Conservation (phyloP, 2,329 filamentous ascomycete species). For the Domatiomyces catenatus region DNA sequence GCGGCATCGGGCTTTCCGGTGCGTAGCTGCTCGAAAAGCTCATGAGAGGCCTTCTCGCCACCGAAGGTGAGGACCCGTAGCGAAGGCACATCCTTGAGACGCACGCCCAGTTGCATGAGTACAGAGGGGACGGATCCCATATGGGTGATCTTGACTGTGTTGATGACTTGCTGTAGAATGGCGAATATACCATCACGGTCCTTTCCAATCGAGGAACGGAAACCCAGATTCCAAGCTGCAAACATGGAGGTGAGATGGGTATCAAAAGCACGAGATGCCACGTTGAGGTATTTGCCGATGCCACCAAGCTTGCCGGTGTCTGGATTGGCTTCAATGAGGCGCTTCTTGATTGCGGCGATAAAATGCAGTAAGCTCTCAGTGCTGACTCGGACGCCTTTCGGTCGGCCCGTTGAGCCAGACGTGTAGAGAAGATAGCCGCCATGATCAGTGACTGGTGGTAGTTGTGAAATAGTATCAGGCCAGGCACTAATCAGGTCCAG, state of each 20-base stretch:
- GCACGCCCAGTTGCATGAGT: constrained; percentile 27
- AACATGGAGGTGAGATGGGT: constrained; percentile 27
- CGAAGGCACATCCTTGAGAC: constrained; percentile 28
- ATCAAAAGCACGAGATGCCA: constrained; percentile 31
- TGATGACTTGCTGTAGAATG: constrained; percentile 33
- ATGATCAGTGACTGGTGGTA: background rate
- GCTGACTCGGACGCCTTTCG: constrained; percentile 30
- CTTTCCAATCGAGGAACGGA: constrained; percentile 26
- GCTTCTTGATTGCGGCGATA: no score
- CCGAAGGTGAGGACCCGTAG: constrained; percentile 26
- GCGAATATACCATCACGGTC: constrained; percentile 23
- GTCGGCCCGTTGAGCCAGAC: constrained; percentile 40
- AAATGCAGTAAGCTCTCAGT: no score
- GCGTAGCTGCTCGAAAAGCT: constrained; percentile 14
- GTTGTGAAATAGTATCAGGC: background rate
- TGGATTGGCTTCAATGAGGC: background rate
- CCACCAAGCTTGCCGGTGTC: background rate
- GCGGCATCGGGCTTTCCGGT: no score
- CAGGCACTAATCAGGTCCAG: no score
- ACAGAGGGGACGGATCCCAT: constrained; percentile 44
- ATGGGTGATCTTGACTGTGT: constrained; percentile 35
- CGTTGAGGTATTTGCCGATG: constrained; percentile 20
- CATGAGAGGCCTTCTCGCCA: constrained; percentile 12
- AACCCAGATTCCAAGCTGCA: constrained; percentile 5
- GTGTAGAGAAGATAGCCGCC: constrained; percentile 43